Evolutionary conservation across 2,329 filamentous ascomycete genomes (phyloP), one percentile per base, ranked within the genome.

Genomic region (Botrytis hyacinthi): DNA sequence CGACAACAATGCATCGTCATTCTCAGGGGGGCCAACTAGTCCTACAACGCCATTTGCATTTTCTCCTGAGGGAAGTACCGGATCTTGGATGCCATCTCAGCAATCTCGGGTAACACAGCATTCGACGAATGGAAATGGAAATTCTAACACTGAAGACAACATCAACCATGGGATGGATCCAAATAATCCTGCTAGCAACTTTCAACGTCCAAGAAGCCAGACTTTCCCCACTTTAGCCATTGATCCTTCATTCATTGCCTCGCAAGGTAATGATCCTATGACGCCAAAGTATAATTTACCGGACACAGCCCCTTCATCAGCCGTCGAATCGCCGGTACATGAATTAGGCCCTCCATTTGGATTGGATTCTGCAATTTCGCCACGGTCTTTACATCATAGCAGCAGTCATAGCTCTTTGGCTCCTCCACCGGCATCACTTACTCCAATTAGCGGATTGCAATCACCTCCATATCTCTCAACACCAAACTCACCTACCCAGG

Each of bases 181-280:
- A 22, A 68, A 68, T 44, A 59, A 68, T 40, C 78, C 78, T 70
- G 77, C 76, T 18, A 81, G 74, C 73, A 83, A 85, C 71, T 90
- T 91, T 76, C 91, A 92, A 78, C 88, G 93, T 73, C 93, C 93
- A n/a, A 88, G 94, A 79, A 96, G 93, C 81, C 94, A 97, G 82
- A 97, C 94, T 0, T 94, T 97, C 76, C 93, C 94, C 1, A 90
- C 91, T 62, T 84, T 93, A 60, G 90, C 89, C 65, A 85, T 92
- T 62, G 85, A 90, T 76, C 85, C 88, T 44, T 78, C 78, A 29
- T 87, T 87, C 78, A 84, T 88, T 75, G 85, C 86, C 79, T 84
- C 48, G 8, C 82, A 85, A 65, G 83, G 84, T 1, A 84, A 85
- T n/a, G 88, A 90, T 63, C 83, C 85, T 26, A 79, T 86, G 35